Percentiles rank a stretch among this genome's conserved stretches.
Evolutionary conservation across 2,329 filamentous ascomycete species (phyloP).

Genomic region (Trichoderma citrinoviride): DNA sequence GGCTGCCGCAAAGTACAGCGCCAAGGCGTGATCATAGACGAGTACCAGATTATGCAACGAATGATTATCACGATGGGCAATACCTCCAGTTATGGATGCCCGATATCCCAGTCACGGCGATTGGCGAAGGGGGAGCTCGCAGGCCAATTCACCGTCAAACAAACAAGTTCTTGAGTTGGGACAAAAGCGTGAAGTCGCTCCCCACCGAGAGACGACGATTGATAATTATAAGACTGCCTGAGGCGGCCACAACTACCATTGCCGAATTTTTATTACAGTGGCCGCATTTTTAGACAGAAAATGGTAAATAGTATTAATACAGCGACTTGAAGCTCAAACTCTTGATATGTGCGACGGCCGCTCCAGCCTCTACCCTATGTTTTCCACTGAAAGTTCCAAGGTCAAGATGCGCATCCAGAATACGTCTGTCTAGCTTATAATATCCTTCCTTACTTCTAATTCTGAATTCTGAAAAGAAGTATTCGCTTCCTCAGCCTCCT

Average conservation of each 20-base stretch:
- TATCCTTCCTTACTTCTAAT: too few species aligned
- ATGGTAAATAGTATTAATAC: background rate
- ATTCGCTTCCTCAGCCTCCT: too few species aligned
- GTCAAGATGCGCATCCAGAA: too few species aligned
- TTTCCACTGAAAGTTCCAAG: too few species aligned
- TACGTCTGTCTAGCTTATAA: too few species aligned
- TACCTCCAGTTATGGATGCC: conserved; percentile 29
- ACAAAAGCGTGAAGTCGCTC: background rate
- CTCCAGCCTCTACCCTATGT: too few species aligned
- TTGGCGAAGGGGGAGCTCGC: background rate
- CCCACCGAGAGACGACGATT: background rate
- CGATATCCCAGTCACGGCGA: background rate
- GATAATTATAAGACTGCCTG: background rate
- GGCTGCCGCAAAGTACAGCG: conserved; percentile 80
- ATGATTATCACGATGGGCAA: conserved; percentile 35
- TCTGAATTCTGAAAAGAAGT: too few species aligned
- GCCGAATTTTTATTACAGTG: background rate
- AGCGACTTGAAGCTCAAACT: background rate
- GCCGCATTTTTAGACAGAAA: background rate
- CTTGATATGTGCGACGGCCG: too few species aligned
- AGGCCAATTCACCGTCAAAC: background rate
- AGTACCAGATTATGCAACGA: conserved; percentile 22
- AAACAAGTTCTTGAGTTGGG: background rate
- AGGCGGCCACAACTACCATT: background rate
- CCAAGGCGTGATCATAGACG: conserved; percentile 64